Evolutionary conservation across 2,329 filamentous ascomycete species (phyloP).

Genomic region (Sclerotinia sclerotiorum): DNA sequence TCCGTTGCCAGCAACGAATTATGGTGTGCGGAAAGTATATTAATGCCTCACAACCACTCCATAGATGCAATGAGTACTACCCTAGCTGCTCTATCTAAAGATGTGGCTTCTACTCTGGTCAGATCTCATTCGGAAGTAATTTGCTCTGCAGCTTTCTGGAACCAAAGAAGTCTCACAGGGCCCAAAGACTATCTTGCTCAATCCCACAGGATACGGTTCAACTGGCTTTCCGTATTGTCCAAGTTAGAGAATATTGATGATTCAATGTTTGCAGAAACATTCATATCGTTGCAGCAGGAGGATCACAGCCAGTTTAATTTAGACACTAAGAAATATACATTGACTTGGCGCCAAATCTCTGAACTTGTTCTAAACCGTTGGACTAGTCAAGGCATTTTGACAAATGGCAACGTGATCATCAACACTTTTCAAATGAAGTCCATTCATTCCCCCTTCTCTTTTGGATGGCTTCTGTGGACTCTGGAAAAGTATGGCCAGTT

Average conservation of each 20-base stretch:
- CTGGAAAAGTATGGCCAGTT: conserved; percentile 18
- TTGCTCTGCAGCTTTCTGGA: neutral
- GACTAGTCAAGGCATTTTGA: conserved; percentile 28
- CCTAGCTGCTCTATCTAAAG: conserved; percentile 25
- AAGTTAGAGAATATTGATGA: conserved; percentile 23
- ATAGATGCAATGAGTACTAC: conserved; percentile 27
- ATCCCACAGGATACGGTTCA: conserved; percentile 11
- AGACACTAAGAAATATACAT: conserved; percentile 1
- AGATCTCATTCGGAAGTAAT: conserved; percentile 11
- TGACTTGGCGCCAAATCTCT: conserved; percentile 17
- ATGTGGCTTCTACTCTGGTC: conserved; percentile 18
- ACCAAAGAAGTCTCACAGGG: neutral
- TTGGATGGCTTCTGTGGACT: neutral
- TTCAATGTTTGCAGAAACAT: conserved; percentile 24
- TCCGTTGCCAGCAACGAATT: conserved; percentile 13
- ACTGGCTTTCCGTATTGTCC: conserved; percentile 31
- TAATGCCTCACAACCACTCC: conserved; percentile 17
- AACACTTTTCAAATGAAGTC: conserved; percentile 11
- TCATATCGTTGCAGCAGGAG: conserved; percentile 17
- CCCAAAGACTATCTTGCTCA: conserved; percentile 5
- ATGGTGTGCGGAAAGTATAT: conserved; percentile 12
- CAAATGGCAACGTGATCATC: conserved; percentile 22
- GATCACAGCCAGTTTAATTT: neutral
- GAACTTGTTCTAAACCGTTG: conserved; percentile 31
- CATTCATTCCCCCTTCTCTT: neutral